Evolutionary conservation across 1,284 basidiomycete species (phyloP), one percentile per base, ranked within the genome.

Genomic region (Puccinia brachypodii): DNA sequence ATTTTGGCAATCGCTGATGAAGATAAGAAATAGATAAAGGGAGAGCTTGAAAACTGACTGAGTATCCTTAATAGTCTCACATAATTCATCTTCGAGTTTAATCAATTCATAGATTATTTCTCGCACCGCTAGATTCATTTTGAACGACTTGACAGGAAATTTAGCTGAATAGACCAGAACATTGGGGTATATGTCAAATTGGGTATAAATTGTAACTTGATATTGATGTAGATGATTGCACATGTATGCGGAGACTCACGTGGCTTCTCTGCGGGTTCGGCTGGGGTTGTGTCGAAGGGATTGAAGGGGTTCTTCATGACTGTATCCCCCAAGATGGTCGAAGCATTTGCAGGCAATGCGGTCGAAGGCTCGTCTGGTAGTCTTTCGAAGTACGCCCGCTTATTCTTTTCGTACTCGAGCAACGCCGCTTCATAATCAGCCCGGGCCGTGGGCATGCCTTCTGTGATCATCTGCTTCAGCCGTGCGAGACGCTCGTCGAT

Each of bases 401-500:
- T 40, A 22, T 22, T 28, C 28, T 38, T 28, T n/a, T 64, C n/a
- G 58, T 81, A 62, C 42, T 81, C 73, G 22, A 53, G 47, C 4
- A 81, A 73, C 8, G 82, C 83, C 16, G 72, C 53, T 60, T 82
- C 71, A 68, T 83, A 79, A 44, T 83, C 74, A 28, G 80, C 79
- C 44, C 83, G 40, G 7, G 80, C 82, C 7, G 82, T 76, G 3
- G 81, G 73, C 68, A 81, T 82, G 31, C 58, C 74, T 16, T 60
- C 90, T 19, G 89, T 87, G 0, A 92, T 91, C 44, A 91, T 87
- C 22, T 87, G 85, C 40, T 88, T 87, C 14, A 94, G 89, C 84
- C 92, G 89, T 28, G 86, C 87, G 19, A 94, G 87, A 0, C 93
- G 86, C 60, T 89, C 88, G 0, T 92, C 91, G 85, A 92, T 91